These are phyloP conservation scores for Pythium folliculosum DNA, from an alignment of 352 stramenopile genomes.

Conservation along the genomic window DNA sequence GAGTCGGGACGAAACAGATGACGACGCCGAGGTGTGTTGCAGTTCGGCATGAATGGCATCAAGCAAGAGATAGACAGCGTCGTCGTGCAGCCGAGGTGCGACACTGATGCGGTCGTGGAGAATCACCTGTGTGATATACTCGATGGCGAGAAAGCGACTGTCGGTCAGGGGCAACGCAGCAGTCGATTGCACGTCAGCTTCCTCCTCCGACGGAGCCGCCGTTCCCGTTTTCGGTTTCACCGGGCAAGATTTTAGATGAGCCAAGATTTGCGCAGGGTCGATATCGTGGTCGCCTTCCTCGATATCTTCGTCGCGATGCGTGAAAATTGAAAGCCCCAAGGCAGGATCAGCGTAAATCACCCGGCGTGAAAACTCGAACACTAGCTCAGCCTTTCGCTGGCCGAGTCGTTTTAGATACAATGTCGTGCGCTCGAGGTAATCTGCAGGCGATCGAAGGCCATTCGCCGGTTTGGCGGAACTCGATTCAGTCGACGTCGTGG, in stretches of 20 bases:
- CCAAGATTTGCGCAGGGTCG: conserved; percentile 57
- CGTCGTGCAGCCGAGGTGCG: conserved; percentile 62
- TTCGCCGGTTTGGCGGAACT: background rate
- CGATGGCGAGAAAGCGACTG: conserved; percentile 71
- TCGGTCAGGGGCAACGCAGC: conserved; percentile 53
- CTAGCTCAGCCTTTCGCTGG: conserved; percentile 62
- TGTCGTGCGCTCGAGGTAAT: conserved; percentile 64
- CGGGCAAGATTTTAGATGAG: conserved; percentile 71
- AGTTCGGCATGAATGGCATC: conserved; percentile 63
- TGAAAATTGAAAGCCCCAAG: conserved; percentile 80
- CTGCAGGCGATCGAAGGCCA: conserved; percentile 37
- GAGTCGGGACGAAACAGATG: conserved; percentile 28
- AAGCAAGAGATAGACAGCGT: conserved; percentile 78
- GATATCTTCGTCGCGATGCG: conserved; percentile 49
- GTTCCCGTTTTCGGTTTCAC: background rate
- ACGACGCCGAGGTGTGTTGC: conserved; percentile 11
- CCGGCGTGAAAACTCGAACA: conserved; percentile 83
- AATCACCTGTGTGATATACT: conserved; percentile 81
- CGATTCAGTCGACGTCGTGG: conserved; percentile 1
- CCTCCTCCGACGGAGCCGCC: background rate
- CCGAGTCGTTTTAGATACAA: conserved; percentile 68
- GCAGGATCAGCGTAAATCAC: conserved; percentile 55
- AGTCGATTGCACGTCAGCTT: conserved; percentile 8
- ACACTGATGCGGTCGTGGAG: conserved; percentile 38
- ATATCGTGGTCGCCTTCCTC: conserved; percentile 54